A percentile compares a stretch with the other conserved stretches of the same genome.
Evolutionary conservation across 176 grass and related monocot genomes (phyloP).

Genomic region (Musa troglodytarum): DNA sequence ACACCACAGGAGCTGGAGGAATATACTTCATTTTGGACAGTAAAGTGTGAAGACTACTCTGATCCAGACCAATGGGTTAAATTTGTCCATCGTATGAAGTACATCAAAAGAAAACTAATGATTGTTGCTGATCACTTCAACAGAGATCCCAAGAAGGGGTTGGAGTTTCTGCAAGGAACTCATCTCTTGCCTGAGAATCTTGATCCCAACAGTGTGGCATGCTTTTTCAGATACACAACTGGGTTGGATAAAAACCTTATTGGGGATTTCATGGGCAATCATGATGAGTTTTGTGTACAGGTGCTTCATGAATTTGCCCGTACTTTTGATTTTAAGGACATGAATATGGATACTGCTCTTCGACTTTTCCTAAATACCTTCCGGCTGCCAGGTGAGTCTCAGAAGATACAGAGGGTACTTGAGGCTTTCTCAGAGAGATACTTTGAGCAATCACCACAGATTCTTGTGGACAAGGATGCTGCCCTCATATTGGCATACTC

Average conservation of each 20-base stretch:
- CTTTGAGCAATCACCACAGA: slow-evolving; percentile 79
- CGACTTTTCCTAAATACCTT: slow-evolving; percentile 94
- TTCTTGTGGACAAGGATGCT: slow-evolving; percentile 90
- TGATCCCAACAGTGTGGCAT: slow-evolving; percentile 95
- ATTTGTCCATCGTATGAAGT: slow-evolving; percentile 87
- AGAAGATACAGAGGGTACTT: slow-evolving; percentile 98
- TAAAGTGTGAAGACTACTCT: slow-evolving; percentile 75
- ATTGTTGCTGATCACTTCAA: slow-evolving; percentile 98
- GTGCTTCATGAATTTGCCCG: slow-evolving; percentile 91
- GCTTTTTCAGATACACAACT: slow-evolving; percentile 84
- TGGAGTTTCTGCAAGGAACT: slow-evolving; percentile 97
- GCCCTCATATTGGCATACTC: slow-evolving; percentile 86
- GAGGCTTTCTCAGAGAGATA: slow-evolving; percentile 98
- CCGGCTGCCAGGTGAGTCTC: slow-evolving; percentile 84
- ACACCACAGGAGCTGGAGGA: slow-evolving; percentile 60
- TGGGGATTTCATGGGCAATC: slow-evolving; percentile 94
- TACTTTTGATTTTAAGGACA: slow-evolving; percentile 86
- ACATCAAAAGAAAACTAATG: slow-evolving; percentile 86
- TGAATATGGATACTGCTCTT: slow-evolving; percentile 94
- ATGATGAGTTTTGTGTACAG: slow-evolving; percentile 99
- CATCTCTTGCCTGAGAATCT: slow-evolving; percentile 97
- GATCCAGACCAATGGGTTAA: slow-evolving; percentile 90
- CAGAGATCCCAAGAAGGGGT: slow-evolving; percentile 93
- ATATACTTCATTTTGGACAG: slow-evolving; percentile 83
- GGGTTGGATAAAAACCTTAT: slow-evolving; percentile 98